Percentiles rank a stretch among this genome's conserved stretches.
Evolutionary conservation across 2,329 filamentous ascomycete genomes (phyloP).

Genomic region (Colletotrichum liriopes): DNA sequence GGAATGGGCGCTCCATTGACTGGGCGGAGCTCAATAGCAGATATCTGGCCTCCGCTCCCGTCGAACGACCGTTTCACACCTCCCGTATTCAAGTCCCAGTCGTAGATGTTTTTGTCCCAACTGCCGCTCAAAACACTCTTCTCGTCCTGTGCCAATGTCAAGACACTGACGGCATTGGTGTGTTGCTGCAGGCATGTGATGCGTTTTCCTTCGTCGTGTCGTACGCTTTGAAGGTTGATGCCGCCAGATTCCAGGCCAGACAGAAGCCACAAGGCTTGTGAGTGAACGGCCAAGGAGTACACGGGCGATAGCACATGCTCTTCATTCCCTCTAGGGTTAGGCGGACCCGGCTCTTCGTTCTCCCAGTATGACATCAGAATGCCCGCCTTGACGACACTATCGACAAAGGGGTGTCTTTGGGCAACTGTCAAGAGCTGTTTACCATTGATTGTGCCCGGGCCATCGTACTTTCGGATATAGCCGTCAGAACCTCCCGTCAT

Average conservation of each 20-base stretch:
- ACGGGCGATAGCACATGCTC: slow-evolving; percentile 86
- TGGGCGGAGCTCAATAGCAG: slow-evolving; percentile 88
- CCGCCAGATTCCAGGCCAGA: slow-evolving; percentile 91
- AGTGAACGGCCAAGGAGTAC: slow-evolving; percentile 93
- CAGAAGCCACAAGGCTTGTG: slow-evolving; percentile 90
- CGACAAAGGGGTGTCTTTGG: slow-evolving; percentile 96
- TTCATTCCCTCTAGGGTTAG: slow-evolving; percentile 62
- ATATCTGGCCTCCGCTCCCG: slow-evolving; percentile 86
- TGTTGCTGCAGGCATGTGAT: slow-evolving; percentile 88
- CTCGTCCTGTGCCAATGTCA: slow-evolving; percentile 88
- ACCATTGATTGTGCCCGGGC: slow-evolving; percentile 93
- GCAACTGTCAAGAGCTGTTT: slow-evolving; percentile 95
- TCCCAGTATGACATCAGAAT: slow-evolving; percentile 98
- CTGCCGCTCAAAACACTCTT: slow-evolving; percentile 90
- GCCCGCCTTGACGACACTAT: slow-evolving; percentile 95
- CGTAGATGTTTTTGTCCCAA: slow-evolving; percentile 95
- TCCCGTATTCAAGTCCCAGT: slow-evolving; percentile 96
- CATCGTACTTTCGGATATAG: slow-evolving; percentile 97
- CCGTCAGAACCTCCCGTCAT: slow-evolving; percentile 95
- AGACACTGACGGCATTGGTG: slow-evolving; percentile 90
- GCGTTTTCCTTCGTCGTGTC: slow-evolving; percentile 94
- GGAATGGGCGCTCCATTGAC: slow-evolving; percentile 83
- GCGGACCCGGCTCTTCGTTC: slow-evolving; percentile 82
- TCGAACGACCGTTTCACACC: slow-evolving; percentile 82
- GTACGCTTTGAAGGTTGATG: slow-evolving; percentile 93